These are phyloP conservation scores for Lactifluus subvellereus DNA, from an alignment of 768 basidiomycete species.

Conservation along the genomic window DNA sequence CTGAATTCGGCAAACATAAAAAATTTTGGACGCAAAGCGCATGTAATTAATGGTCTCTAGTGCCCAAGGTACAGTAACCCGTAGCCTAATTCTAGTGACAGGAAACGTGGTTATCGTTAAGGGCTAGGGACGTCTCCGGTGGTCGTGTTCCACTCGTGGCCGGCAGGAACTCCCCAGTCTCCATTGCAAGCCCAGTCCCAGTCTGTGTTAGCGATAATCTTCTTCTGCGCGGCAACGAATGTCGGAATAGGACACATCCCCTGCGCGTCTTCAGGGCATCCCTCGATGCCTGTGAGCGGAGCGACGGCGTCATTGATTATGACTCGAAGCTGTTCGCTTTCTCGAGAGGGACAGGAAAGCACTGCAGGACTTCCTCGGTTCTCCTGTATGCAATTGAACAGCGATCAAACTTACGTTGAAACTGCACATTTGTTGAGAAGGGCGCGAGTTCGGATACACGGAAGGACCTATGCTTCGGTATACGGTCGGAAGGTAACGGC, in stretches of 20 bases:
- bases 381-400: background rate
- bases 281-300: slow-evolving; percentile 70
- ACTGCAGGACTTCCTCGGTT: slow-evolving; percentile 23
- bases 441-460: slow-evolving; percentile 73
- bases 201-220: slow-evolving; percentile 58
- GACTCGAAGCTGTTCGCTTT: slow-evolving; percentile 61
- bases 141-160: slow-evolving; percentile 64
- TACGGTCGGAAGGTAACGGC: slow-evolving; percentile 69
- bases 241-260: slow-evolving; percentile 72
- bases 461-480: slow-evolving; percentile 61
- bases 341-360: slow-evolving; percentile 27
- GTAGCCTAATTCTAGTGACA: background rate
- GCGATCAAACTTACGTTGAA: slow-evolving; percentile 57
- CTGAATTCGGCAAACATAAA: too few species aligned
- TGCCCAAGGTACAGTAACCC: background rate
- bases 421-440: slow-evolving; percentile 84
- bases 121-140: slow-evolving; percentile 54
- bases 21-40: background rate
- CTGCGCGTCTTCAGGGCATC: slow-evolving; percentile 64
- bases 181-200: slow-evolving; percentile 74
- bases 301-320: slow-evolving; percentile 86
- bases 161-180: slow-evolving; percentile 66
- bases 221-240: slow-evolving; percentile 66
- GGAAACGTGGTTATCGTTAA: background rate
- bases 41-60: background rate